These are phyloP conservation scores for Xylariaceae sp. DNA, from an alignment of 2,329 filamentous ascomycete genomes.

Conservation along the genomic window DNA sequence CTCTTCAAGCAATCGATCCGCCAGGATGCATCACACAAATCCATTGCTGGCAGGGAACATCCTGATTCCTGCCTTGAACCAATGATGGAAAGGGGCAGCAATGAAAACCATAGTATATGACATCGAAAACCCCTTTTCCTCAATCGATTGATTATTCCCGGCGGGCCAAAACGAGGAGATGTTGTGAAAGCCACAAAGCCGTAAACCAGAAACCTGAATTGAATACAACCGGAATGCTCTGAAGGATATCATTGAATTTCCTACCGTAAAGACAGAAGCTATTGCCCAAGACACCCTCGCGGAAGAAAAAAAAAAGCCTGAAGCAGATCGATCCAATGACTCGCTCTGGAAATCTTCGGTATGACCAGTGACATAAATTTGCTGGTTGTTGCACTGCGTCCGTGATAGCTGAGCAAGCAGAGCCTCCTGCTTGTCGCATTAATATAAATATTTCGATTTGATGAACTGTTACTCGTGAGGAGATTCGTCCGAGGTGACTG, in stretches of 20 bases:
- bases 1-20: no score
- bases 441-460: background rate
- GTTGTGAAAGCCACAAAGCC: background rate
- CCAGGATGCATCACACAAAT: no score
- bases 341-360: conserved; percentile 6
- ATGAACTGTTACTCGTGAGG: background rate
- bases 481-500: background rate
- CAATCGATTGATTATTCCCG: no score
- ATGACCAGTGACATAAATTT: background rate
- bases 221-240: conserved; percentile 17
- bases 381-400: background rate
- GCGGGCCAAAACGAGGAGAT: no score
- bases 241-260: conserved; percentile 29
- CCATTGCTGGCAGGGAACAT: no score
- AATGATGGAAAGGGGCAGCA: no score
- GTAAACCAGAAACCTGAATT: background rate
- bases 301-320: conserved; percentile 14
- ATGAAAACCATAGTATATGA: no score
- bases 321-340: conserved; percentile 18
- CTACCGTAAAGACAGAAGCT: conserved; percentile 21
- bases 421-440: background rate
- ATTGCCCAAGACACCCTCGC: conserved; percentile 15
- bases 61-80: no score
- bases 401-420: background rate
- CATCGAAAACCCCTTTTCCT: no score